Base-by-base conservation (phyloP, 148 eudicot genomes). In the Heliosperma pusillum region DNA sequence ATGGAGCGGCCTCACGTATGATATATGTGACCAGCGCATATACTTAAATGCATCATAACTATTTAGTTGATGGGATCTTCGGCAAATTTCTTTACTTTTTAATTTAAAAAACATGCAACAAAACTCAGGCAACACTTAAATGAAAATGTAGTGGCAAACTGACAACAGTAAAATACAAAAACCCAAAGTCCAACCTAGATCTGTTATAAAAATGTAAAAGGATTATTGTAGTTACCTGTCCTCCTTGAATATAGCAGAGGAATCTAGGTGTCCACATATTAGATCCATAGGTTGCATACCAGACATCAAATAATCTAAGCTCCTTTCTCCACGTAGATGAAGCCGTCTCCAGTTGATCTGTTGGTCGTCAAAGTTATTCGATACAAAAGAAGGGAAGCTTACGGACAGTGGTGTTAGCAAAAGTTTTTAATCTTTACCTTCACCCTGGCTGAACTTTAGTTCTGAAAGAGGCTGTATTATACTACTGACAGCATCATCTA, bases 241-340 rank as follows among this genome's bases (percentile, higher is more conserved):
- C 99, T 70, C 97, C 99, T 88, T 90, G 73, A 67, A 96, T 87
- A 74, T 96, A 96, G 78, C 99, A 96, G 64, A 83, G 85, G 75
- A 96, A 87, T 81, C 99, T 90, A 70, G 90, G 76, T 76, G 71
- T 75, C 72, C 78, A 82, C 97, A 96, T 92, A 76, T 96, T 96
- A 61, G 99, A 96, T 76, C 99, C 99, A 87, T 69, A 96, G 61
- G 90, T 5, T 61, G 97, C 97, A 79, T 96, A 96, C 97, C 97
- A 92, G 61, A 96, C 80, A 66, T 96, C 86, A 76, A 83, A 56
- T 75, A 86, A 77, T 29, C 87, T 86, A 59, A 90, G 90, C 79
- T 86, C 82, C 27, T 77, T 69, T 72, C 99, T 90, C 97, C 99
- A 96, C 64, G 83, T 20, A 47, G 86, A 70, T 59, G 87, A 71